These are phyloP conservation scores for Osmanthus fragrans DNA, from an alignment of 257 asterid genomes.

Conservation along the genomic window DNA sequence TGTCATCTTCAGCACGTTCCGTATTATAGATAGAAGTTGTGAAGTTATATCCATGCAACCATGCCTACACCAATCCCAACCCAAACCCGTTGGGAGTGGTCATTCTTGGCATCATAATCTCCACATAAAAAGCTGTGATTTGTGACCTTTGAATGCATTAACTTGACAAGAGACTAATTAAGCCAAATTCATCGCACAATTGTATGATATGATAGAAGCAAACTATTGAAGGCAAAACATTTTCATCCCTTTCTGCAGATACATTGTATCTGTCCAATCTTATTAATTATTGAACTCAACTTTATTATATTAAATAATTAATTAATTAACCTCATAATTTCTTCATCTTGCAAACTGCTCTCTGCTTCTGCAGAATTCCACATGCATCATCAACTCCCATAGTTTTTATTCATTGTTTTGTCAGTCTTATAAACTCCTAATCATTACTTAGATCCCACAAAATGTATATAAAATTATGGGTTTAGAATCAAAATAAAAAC, in stretches of 20 bases:
- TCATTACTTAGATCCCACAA: conserved; percentile 68
- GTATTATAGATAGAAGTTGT: too few relatives aligned
- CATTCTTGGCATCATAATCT: conserved; percentile 1
- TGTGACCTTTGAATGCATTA: conserved; percentile 23
- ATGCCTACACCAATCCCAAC: too few relatives aligned
- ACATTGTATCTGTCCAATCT: conserved; percentile 41
- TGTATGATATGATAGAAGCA: conserved; percentile 13
- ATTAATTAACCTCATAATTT: conserved; percentile 18
- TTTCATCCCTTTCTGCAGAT: conserved; percentile 31
- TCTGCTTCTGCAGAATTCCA: conserved; percentile 61
- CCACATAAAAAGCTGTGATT: conserved; percentile 28
- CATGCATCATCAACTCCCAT: conserved; percentile 55
- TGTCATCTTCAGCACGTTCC: too few relatives aligned
- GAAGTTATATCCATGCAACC: too few relatives aligned
- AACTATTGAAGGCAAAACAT: conserved; percentile 18
- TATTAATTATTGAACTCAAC: conserved; percentile 10
- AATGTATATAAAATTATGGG: conserved; percentile 25
- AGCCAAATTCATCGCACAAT: conserved; percentile 37
- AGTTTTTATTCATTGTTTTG: conserved; percentile 36
- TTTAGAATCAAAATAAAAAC: conserved; percentile 33
- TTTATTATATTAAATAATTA: conserved; percentile 21
- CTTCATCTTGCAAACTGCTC: conserved; percentile 38
- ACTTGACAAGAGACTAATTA: neutral
- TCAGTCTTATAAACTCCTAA: conserved; percentile 47
- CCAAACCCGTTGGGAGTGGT: neutral